phyloP scores from a whole-genome alignment of 2,329 filamentous ascomycete genomes.

The Neoarthrinium moseri region DNA sequence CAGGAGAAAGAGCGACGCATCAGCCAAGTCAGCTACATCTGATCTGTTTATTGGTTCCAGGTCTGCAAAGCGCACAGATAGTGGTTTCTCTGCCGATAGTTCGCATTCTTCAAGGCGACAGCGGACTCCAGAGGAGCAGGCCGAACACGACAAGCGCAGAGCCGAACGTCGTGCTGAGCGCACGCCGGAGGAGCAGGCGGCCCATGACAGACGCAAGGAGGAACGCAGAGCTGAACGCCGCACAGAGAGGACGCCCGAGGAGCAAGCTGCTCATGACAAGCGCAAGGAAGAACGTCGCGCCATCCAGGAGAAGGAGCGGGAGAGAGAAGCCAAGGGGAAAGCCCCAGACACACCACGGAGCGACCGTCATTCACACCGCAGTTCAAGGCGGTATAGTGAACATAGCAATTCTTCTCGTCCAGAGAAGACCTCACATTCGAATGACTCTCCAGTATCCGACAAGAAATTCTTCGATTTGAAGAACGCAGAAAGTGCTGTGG shows the following conservation, averaged over 20 bases:
- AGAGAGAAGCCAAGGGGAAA: constrained; percentile 8
- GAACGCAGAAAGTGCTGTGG: constrained; percentile 3
- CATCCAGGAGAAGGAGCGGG: constrained; percentile 4
- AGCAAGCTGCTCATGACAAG: constrained; percentile 9
- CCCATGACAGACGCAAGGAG: constrained; percentile 6
- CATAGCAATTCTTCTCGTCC: constrained; percentile 5
- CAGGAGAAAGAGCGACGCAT: constrained; percentile 8
- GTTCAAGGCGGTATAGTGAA: constrained; percentile 6
- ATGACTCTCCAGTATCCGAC: background rate
- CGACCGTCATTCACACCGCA: constrained; percentile 9
- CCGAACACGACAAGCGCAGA: constrained; percentile 3
- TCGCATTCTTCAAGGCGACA: background rate
- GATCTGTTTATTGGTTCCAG: constrained; percentile 3
- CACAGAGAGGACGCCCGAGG: constrained; percentile 1
- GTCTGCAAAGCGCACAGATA: constrained; percentile 7
- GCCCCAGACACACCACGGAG: constrained; percentile 8
- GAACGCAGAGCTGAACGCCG: constrained; percentile 1
- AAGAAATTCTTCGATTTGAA: constrained; percentile 10
- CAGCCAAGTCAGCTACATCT: constrained; percentile 8
- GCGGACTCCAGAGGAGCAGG: constrained; percentile 7
- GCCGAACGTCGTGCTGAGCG: background rate
- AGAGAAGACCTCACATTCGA: background rate
- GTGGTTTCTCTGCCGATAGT: constrained; percentile 4
- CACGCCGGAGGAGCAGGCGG: constrained; percentile 8
- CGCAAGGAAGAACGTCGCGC: constrained; percentile 9